These are phyloP conservation scores for Quercus gilva DNA, from an alignment of 306 rosid species.

Conservation along the genomic window DNA sequence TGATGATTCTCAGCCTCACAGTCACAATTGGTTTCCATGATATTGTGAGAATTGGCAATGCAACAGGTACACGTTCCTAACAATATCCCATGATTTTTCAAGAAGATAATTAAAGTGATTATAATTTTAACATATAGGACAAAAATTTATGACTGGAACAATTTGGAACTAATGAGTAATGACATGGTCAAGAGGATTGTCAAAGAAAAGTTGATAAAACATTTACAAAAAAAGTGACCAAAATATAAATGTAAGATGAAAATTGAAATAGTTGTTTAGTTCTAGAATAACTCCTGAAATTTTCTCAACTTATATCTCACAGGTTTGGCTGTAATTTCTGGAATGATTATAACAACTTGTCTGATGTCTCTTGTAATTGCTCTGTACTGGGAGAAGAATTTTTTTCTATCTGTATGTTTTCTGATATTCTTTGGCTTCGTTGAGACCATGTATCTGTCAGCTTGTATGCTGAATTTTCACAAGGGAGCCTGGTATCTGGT, in stretches of 20 bases:
- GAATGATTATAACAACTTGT: conserved; percentile 79
- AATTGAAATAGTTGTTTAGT: too few species aligned
- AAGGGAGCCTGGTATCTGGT: conserved; percentile 78
- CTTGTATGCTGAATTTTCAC: conserved; percentile 65
- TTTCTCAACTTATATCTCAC: background rate
- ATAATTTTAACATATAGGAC: background rate
- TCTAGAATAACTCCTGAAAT: too few species aligned
- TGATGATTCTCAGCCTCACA: conserved; percentile 75
- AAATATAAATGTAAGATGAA: too few species aligned
- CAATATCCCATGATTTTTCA: background rate
- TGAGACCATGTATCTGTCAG: conserved; percentile 61
- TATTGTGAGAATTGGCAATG: conserved; percentile 69
- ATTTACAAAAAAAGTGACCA: too few species aligned
- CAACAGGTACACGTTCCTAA: conserved; percentile 53
- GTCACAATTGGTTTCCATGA: conserved; percentile 65
- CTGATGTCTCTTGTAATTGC: conserved; percentile 77
- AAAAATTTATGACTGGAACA: too few species aligned
- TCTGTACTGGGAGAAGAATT: conserved; percentile 68
- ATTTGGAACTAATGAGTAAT: too few species aligned
- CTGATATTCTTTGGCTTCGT: conserved; percentile 55
- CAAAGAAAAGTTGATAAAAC: too few species aligned
- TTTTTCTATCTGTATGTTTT: conserved; percentile 43
- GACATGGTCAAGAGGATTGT: too few species aligned
- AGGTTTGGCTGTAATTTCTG: conserved; percentile 70
- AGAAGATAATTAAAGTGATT: background rate